Conservation (phyloP, 2,329 filamentous ascomycete genomes). For the Aspergillus bombycis region DNA sequence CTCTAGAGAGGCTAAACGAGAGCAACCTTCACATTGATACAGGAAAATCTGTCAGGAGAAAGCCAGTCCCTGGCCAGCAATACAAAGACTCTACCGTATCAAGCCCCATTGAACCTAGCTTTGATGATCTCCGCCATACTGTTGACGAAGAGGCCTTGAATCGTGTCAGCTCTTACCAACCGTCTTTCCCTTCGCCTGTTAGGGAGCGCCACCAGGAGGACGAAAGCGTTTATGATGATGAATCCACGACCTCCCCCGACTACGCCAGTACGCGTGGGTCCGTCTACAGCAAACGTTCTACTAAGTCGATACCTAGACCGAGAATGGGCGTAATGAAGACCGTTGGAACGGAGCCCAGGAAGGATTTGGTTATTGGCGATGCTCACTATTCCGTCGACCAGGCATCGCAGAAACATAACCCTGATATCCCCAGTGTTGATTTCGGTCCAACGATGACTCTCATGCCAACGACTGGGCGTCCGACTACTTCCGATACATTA, state of each 20-base stretch:
- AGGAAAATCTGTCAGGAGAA: conserved; percentile 53
- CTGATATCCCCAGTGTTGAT: conserved; percentile 73
- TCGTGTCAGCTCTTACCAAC: conserved; percentile 43
- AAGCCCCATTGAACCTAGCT: conserved; percentile 36
- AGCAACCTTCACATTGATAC: conserved; percentile 39
- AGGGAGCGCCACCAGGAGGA: conserved; percentile 35
- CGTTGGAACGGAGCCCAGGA: conserved; percentile 61
- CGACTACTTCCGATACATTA: conserved; percentile 59
- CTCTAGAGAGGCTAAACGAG: conserved; percentile 13
- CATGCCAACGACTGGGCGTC: conserved; percentile 56
- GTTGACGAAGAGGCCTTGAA: conserved; percentile 56
- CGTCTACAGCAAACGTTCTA: conserved; percentile 46
- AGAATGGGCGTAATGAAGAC: conserved; percentile 80
- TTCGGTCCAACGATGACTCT: conserved; percentile 85
- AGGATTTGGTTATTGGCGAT: conserved; percentile 51
- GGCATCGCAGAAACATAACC: conserved; percentile 37
- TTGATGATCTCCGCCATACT: conserved; percentile 47
- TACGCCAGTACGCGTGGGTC: conserved; percentile 73
- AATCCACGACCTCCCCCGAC: conserved; percentile 69
- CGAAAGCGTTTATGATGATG: conserved; percentile 60
- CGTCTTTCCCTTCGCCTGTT: conserved; percentile 29
- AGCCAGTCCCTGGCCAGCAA: conserved; percentile 53
- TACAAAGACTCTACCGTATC: conserved; percentile 21
- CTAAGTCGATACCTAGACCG: conserved; percentile 56
- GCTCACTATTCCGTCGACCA: conserved; percentile 46